These are phyloP conservation scores for Podila verticillata DNA, from an alignment of 192 early-diverging fungal species.

Conservation along the genomic window DNA sequence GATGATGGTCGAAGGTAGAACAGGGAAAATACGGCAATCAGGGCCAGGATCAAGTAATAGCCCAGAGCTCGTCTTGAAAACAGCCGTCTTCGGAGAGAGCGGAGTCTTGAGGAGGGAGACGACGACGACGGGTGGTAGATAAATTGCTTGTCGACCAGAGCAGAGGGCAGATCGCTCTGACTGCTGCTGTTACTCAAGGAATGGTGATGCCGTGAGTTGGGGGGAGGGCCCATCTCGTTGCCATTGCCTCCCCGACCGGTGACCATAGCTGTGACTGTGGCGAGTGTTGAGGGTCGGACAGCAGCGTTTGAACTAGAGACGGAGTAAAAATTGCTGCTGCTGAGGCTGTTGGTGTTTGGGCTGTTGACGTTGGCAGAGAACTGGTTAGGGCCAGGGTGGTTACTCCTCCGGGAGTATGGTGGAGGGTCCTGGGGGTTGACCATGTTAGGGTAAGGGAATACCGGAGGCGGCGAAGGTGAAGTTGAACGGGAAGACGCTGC, in stretches of 20 bases:
- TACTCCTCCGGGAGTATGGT: slow-evolving; percentile 41
- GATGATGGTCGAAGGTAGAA: slow-evolving; percentile 30
- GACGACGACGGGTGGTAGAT: slow-evolving; percentile 31
- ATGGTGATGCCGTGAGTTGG: slow-evolving; percentile 23
- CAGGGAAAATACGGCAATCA: slow-evolving; percentile 35
- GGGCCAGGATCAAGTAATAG: slow-evolving; percentile 13
- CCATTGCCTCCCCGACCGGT: neutral
- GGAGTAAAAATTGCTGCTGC: slow-evolving; percentile 49
- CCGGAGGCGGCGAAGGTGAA: slow-evolving; percentile 44
- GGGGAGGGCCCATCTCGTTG: neutral
- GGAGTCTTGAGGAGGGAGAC: slow-evolving; percentile 25
- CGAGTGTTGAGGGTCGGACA: slow-evolving; percentile 33
- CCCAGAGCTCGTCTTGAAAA: slow-evolving; percentile 12
- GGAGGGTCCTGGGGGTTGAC: slow-evolving; percentile 50
- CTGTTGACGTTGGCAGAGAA: slow-evolving; percentile 1
- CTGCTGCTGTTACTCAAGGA: slow-evolving; percentile 38
- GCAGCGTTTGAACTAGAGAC: slow-evolving; percentile 21
- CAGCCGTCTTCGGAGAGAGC: slow-evolving; percentile 33
- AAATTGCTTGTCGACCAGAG: slow-evolving; percentile 47
- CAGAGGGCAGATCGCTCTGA: slow-evolving; percentile 42
- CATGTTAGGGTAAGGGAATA: slow-evolving; percentile 41
- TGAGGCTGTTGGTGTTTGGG: slow-evolving; percentile 37
- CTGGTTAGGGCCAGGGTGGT: slow-evolving; percentile 12
- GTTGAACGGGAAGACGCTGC: slow-evolving; percentile 53
- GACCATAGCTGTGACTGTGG: slow-evolving; percentile 33